phyloP scores from a whole-genome alignment of 2,329 filamentous ascomycete genomes.

The Graphiopsis chlorocephala region DNA sequence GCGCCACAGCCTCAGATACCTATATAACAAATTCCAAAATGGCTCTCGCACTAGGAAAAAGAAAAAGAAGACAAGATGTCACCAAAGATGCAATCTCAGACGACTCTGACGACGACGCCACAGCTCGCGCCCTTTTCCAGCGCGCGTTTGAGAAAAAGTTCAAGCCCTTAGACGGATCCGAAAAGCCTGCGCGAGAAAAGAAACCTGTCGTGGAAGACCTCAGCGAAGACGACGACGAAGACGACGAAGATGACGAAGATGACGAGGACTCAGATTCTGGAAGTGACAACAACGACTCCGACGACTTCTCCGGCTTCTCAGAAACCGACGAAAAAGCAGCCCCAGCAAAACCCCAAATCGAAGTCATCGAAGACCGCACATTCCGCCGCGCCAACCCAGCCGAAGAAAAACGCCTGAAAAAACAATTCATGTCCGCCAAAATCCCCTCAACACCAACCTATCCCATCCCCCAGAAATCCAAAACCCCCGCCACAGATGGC shows the following conservation, averaged over 20 bases:
- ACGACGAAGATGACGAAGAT: slow-evolving; percentile 47
- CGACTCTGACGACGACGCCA: slow-evolving; percentile 39
- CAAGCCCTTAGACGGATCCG: slow-evolving; percentile 53
- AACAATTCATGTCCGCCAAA: slow-evolving; percentile 15
- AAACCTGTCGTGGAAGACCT: slow-evolving; percentile 22
- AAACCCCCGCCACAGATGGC: slow-evolving; percentile 23
- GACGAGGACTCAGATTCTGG: slow-evolving; percentile 53
- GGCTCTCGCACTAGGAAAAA: slow-evolving; percentile 44
- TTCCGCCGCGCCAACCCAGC: not conserved
- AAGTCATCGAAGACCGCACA: slow-evolving; percentile 10
- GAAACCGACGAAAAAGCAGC: not conserved
- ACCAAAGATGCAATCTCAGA: slow-evolving; percentile 15
- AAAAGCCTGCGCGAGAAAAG: slow-evolving; percentile 33
- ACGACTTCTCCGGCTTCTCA: slow-evolving; percentile 4
- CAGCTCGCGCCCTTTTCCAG: slow-evolving; percentile 70
- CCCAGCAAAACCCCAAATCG: slow-evolving; percentile 12
- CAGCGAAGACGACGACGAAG: slow-evolving; percentile 4
- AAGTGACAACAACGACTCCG: not conserved
- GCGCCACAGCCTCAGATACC: not conserved
- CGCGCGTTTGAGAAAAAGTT: slow-evolving; percentile 88
- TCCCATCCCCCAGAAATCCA: slow-evolving; percentile 3
- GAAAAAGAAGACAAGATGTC: slow-evolving; percentile 41
- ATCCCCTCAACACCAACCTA: slow-evolving; percentile 3
- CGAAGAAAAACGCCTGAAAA: slow-evolving; percentile 10
- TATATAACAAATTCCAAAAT: slow-evolving; percentile 27